Conservation (phyloP, 306 rosid species). For the Prunus persica region Prunus_persica_NCBIv2 NC_034011.1:21829001-21829500, state of each 20-base stretch:
- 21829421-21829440: conserved; percentile 16
- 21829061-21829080: no score
- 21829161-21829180: no score
- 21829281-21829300: conserved; percentile 26
- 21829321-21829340: conserved; percentile 12
- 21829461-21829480: conserved; percentile 2
- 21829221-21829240: not conserved
- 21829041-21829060: no score
- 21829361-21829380: conserved; percentile 29
- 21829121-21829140: no score
- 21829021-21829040: no score
- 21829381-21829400: conserved; percentile 26
- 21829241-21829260: not conserved
- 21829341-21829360: conserved; percentile 21
- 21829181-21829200: not conserved
- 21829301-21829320: conserved; percentile 22
- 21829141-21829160: no score
- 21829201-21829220: conserved; percentile 22
- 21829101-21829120: no score
- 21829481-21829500: conserved; percentile 8
- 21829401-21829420: conserved; percentile 2
- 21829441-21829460: conserved; percentile 17
- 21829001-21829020: no score
- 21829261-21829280: conserved; percentile 25
- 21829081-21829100: no score